Conservation (phyloP, 495 filamentous ascomycete species). For the Bacidia rubella region DNA sequence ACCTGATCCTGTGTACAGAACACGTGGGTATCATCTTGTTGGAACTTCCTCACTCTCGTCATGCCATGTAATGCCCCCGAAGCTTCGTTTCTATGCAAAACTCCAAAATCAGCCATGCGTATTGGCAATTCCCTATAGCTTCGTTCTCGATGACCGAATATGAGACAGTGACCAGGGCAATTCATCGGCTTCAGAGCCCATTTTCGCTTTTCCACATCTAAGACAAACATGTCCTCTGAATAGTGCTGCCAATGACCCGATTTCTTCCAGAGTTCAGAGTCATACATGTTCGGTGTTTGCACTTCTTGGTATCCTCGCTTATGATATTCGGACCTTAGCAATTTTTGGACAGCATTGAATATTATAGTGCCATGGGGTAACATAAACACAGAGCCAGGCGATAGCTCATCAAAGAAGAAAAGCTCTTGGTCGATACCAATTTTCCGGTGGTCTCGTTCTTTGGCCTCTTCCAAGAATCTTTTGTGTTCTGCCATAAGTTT, state of each 20-base stretch:
- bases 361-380: slow-evolving; percentile 86
- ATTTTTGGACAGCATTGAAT: slow-evolving; percentile 71
- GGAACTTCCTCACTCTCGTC: slow-evolving; percentile 82
- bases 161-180: slow-evolving; percentile 74
- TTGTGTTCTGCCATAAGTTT: slow-evolving; percentile 80
- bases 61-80: slow-evolving; percentile 83
- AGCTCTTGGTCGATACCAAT: slow-evolving; percentile 91
- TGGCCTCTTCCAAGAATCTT: slow-evolving; percentile 88
- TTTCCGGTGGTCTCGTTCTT: slow-evolving; percentile 83
- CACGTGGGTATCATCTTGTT: slow-evolving; percentile 92
- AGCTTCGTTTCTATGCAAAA: slow-evolving; percentile 87
- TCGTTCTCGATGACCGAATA: slow-evolving; percentile 64
- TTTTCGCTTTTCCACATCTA: slow-evolving; percentile 80
- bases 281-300: slow-evolving; percentile 92
- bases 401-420: slow-evolving; percentile 88
- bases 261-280: slow-evolving; percentile 77
- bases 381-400: slow-evolving; percentile 86
- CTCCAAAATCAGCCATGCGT: slow-evolving; percentile 87
- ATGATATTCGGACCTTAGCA: slow-evolving; percentile 79
- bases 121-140: slow-evolving; percentile 83
- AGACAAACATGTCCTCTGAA: slow-evolving; percentile 90
- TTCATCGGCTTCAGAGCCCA: slow-evolving; percentile 91
- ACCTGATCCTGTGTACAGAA: slow-evolving; percentile 72
- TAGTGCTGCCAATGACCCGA: slow-evolving; percentile 95
- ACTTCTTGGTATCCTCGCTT: slow-evolving; percentile 91